Conservation (phyloP, 2,329 filamentous ascomycete species). For the Akanthomyces muscarius region DNA sequence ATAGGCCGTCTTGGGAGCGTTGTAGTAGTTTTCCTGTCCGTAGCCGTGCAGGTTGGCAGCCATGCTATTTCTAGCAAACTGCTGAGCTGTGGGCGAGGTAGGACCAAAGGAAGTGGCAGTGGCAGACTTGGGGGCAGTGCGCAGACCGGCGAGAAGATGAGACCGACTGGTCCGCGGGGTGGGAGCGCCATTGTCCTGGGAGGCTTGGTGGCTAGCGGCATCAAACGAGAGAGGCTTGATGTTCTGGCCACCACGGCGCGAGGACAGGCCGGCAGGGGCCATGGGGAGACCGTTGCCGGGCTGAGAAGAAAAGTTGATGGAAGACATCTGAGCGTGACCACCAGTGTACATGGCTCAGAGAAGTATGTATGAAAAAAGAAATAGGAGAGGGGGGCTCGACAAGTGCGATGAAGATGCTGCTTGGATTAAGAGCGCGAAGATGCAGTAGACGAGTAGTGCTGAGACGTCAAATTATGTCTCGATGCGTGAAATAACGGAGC, state of each 20-base stretch:
- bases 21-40: slow-evolving; percentile 41
- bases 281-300: slow-evolving; percentile 61
- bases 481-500: not conserved
- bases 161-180: slow-evolving; percentile 93
- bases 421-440: not conserved
- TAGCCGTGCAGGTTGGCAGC: slow-evolving; percentile 42
- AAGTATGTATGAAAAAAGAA: not conserved
- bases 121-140: slow-evolving; percentile 87
- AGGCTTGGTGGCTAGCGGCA: slow-evolving; percentile 62
- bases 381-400: not conserved
- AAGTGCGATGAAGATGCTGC: not conserved
- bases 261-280: slow-evolving; percentile 77
- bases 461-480: slow-evolving; percentile 17
- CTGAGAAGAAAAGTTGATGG: slow-evolving; percentile 65
- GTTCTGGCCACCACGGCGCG: slow-evolving; percentile 75
- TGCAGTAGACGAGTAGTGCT: not conserved
- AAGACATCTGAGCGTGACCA: slow-evolving; percentile 99
- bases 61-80: slow-evolving; percentile 43
- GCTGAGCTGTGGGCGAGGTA: slow-evolving; percentile 53
- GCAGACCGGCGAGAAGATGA: slow-evolving; percentile 86
- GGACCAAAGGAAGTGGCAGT: slow-evolving; percentile 68
- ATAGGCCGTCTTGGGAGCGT: slow-evolving; percentile 54
- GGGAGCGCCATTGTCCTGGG: slow-evolving; percentile 63
- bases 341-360: slow-evolving; percentile 78
- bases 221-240: slow-evolving; percentile 88